Evolutionary conservation across 495 filamentous ascomycete species (phyloP).

Genomic region (Cercophora newfieldiana): DNA sequence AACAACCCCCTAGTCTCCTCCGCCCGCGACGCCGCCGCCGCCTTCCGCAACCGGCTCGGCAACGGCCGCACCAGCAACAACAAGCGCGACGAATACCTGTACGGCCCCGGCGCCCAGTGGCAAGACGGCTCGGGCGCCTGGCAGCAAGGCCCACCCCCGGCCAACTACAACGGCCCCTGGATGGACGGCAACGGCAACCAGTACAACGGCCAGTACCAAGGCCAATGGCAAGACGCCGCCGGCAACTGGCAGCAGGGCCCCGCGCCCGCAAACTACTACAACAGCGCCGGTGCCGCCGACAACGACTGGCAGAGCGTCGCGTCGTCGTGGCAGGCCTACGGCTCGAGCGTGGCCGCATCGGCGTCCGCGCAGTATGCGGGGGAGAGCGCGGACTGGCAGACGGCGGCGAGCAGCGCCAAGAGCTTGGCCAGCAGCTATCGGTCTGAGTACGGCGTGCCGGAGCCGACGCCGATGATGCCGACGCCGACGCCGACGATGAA

Average conservation of each 20-base stretch:
- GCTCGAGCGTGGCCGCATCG: slow-evolving; percentile 7
- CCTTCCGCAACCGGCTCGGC: neutral
- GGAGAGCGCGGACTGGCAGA: slow-evolving; percentile 5
- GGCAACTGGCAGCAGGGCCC: neutral
- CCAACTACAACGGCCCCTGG: no score
- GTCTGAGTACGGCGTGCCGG: slow-evolving; percentile 5
- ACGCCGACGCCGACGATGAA: neutral
- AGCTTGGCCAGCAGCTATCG: slow-evolving; percentile 8
- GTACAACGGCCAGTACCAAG: neutral
- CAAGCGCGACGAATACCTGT: neutral
- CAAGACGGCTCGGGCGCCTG: no score
- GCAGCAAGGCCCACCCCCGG: no score
- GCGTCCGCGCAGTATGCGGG: neutral
- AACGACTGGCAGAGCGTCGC: neutral
- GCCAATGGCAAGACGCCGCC: neutral
- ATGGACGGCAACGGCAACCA: neutral
- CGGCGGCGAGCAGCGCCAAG: slow-evolving; percentile 5
- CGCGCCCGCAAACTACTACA: neutral
- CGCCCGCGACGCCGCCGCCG: neutral
- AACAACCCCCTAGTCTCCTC: neutral
- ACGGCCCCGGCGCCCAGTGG: neutral
- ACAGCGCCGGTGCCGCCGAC: neutral
- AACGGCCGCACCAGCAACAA: neutral
- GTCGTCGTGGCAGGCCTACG: neutral
- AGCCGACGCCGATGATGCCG: neutral